Percentiles rank a stretch among this genome's conserved stretches.
phyloP scores from a whole-genome alignment of 306 rosid genomes.

The Vachellia pachyceras region DNA sequence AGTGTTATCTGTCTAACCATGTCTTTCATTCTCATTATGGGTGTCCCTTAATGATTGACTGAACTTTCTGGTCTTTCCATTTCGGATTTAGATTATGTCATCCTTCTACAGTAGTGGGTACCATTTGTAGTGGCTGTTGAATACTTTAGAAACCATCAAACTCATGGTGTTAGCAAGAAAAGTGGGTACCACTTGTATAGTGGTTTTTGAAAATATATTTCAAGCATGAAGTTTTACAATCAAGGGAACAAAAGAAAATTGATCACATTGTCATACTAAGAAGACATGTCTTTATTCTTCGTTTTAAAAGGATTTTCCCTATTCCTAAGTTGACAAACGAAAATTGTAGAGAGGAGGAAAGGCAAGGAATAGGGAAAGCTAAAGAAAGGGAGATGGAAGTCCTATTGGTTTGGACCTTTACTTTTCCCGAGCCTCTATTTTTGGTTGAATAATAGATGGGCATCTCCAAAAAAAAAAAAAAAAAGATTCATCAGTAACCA shows the following conservation, averaged over 20 bases:
- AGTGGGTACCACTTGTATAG: neutral
- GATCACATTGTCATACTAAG: neutral
- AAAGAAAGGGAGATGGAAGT: neutral
- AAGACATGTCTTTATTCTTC: neutral
- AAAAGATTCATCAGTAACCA: neutral
- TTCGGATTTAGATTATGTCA: neutral
- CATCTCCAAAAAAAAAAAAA: neutral
- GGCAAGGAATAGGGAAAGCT: neutral
- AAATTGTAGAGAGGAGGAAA: neutral
- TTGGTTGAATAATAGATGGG: neutral
- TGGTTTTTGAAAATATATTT: neutral
- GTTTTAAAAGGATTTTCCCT: neutral
- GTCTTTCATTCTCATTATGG: constrained; percentile 5
- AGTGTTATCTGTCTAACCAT: neutral
- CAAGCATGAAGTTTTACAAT: neutral
- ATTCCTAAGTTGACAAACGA: neutral
- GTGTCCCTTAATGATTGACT: neutral
- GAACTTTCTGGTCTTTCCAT: neutral
- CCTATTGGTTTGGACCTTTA: neutral
- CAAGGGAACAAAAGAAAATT: neutral
- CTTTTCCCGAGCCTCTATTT: neutral
- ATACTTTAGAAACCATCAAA: neutral
- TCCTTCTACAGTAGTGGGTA: neutral
- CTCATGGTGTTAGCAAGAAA: neutral
- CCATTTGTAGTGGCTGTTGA: neutral